phyloP scores from a whole-genome alignment of 208 protist genomes.

The Naegleria lovaniensis region DNA sequence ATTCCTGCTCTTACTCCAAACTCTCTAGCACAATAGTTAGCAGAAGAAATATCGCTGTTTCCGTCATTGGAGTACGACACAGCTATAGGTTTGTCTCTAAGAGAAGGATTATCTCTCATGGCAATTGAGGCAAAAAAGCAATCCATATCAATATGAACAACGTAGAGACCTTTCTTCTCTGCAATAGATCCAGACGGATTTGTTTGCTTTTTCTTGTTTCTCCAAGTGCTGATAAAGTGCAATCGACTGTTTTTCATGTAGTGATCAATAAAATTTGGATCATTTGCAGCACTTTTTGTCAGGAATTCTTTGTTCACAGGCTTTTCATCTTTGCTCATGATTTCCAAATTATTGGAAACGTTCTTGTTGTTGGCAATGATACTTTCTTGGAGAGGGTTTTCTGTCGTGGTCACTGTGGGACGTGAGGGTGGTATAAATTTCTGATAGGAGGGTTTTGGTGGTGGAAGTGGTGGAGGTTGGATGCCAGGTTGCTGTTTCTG shows the following conservation, averaged over 20 bases:
- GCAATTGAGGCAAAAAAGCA: slow-evolving; percentile 85
- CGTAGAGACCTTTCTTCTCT: slow-evolving; percentile 31
- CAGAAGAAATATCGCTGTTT: slow-evolving; percentile 67
- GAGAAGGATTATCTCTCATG: slow-evolving; percentile 63
- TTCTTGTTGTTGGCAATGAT: not conserved
- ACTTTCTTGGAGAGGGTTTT: no score
- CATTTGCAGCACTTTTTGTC: not conserved
- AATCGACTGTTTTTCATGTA: slow-evolving; percentile 77
- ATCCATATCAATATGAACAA: slow-evolving; percentile 86
- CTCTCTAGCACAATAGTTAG: slow-evolving; percentile 77
- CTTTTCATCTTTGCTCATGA: not conserved
- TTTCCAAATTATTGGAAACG: not conserved
- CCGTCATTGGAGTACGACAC: slow-evolving; percentile 68
- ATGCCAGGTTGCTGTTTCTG: not conserved
- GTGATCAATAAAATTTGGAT: slow-evolving; percentile 48
- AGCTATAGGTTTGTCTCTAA: slow-evolving; percentile 65
- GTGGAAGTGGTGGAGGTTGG: no score
- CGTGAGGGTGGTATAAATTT: no score
- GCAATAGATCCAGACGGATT: slow-evolving; percentile 54
- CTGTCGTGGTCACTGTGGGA: no score
- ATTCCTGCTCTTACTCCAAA: slow-evolving; percentile 76
- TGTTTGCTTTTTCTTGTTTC: slow-evolving; percentile 60
- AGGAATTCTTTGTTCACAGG: not conserved
- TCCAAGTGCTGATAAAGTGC: slow-evolving; percentile 86
- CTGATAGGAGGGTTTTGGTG: no score